Percentiles rank a stretch among this genome's conserved stretches.
phyloP scores from a whole-genome alignment of 2,329 filamentous ascomycete species.

The Fusarium sp. region DNA sequence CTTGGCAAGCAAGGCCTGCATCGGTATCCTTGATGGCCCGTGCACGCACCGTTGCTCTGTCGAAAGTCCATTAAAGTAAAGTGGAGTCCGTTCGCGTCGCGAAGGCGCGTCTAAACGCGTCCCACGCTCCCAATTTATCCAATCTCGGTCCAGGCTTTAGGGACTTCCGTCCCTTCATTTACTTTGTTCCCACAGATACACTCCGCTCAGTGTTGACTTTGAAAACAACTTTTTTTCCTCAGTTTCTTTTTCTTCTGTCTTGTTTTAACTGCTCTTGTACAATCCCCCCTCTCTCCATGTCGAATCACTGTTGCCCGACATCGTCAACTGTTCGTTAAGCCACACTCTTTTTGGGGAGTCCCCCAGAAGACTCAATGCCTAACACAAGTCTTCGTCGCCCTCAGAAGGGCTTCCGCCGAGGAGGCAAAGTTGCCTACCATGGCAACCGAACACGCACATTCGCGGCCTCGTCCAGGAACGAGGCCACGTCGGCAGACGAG shows the following conservation, averaged over 20 bases:
- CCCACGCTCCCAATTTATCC: slow-evolving; percentile 37
- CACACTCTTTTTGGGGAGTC: slow-evolving; percentile 31
- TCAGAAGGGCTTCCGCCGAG: slow-evolving; percentile 74
- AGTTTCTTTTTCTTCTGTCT: slow-evolving; percentile 6
- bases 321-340: slow-evolving; percentile 32
- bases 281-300: slow-evolving; percentile 26
- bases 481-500: slow-evolving; percentile 91
- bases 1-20: slow-evolving; percentile 33
- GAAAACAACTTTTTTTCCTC: slow-evolving; percentile 13
- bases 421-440: slow-evolving; percentile 75
- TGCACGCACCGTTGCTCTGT: slow-evolving; percentile 31
- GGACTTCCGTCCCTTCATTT: slow-evolving; percentile 31
- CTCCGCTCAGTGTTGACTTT: slow-evolving; percentile 38
- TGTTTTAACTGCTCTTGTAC: neutral
- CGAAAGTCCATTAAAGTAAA: slow-evolving; percentile 47
- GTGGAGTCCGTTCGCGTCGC: slow-evolving; percentile 41
- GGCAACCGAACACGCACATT: slow-evolving; percentile 79
- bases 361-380: slow-evolving; percentile 56
- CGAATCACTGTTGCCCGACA: slow-evolving; percentile 9
- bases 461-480: slow-evolving; percentile 78
- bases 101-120: slow-evolving; percentile 48
- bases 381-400: slow-evolving; percentile 69
- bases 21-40: slow-evolving; percentile 27
- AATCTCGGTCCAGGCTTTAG: slow-evolving; percentile 41
- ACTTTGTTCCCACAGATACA: slow-evolving; percentile 35